Percentiles rank a stretch among this genome's conserved stretches.
Conservation (phyloP, 2,329 filamentous ascomycete genomes). For the Cercospora nicotianae region DNA sequence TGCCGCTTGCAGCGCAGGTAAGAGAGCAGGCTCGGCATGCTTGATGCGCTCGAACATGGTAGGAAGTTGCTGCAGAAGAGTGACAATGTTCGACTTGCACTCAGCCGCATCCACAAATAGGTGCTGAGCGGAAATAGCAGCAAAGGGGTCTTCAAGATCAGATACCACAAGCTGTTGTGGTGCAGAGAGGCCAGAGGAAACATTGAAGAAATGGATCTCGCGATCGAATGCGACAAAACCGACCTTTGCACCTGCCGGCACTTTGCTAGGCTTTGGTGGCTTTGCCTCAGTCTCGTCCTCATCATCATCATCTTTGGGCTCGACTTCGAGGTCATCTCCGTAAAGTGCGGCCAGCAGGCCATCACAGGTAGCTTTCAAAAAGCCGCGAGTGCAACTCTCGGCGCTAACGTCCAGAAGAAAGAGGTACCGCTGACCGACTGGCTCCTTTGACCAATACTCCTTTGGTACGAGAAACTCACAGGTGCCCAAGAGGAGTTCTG, state of each 20-base stretch:
- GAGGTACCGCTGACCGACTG: constrained; percentile 80
- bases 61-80: constrained; percentile 80
- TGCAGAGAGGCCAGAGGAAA: constrained; percentile 74
- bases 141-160: constrained; percentile 93
- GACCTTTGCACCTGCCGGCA: constrained; percentile 80
- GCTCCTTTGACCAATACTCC: constrained; percentile 97
- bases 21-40: constrained; percentile 83
- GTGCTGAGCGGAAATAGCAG: constrained; percentile 78
- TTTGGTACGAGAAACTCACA: constrained; percentile 97
- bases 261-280: constrained; percentile 51
- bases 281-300: constrained; percentile 50
- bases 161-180: constrained; percentile 99
- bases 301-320: constrained; percentile 51
- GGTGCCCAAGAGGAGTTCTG: constrained; percentile 85
- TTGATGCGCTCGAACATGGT: constrained; percentile 84
- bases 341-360: constrained; percentile 86
- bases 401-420: constrained; percentile 94
- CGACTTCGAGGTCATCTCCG: constrained; percentile 59
- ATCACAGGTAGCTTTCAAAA: constrained; percentile 84
- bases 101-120: constrained; percentile 94
- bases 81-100: constrained; percentile 80
- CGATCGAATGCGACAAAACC: constrained; percentile 96
- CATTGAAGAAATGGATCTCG: constrained; percentile 97
- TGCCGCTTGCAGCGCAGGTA: constrained; percentile 81
- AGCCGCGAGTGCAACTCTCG: constrained; percentile 86